These are phyloP conservation scores for Gloeostereum incarnatum DNA, from an alignment of 768 basidiomycete genomes.

Conservation along the genomic window DNA sequence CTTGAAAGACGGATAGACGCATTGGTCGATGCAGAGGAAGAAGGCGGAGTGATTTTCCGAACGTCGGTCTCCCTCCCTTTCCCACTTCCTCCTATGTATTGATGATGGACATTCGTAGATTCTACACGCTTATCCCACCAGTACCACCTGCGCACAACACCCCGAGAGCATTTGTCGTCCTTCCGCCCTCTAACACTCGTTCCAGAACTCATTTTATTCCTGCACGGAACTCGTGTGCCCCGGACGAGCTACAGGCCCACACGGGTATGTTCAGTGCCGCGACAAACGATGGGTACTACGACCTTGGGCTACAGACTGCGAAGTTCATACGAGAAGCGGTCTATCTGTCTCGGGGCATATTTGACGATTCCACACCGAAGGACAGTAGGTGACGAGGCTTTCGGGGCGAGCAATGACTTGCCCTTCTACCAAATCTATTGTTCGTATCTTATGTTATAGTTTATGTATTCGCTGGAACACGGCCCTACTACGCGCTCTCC, in stretches of 20 bases:
- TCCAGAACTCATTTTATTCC: constrained; percentile 49
- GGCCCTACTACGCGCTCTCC: too few relatives aligned
- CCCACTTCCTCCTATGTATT: constrained; percentile 1
- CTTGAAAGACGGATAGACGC: constrained; percentile 53
- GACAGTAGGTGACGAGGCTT: too few relatives aligned
- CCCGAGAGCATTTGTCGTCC: constrained; percentile 68
- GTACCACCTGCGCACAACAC: constrained; percentile 44
- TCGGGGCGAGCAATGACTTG: too few relatives aligned
- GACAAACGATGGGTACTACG: constrained; percentile 88
- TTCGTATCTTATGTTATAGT: too few relatives aligned
- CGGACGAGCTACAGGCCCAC: constrained; percentile 80
- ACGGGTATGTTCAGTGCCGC: constrained; percentile 78
- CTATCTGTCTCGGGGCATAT: constrained; percentile 16
- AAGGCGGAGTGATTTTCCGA: constrained; percentile 60
- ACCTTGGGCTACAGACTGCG: constrained; percentile 63
- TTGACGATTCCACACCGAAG: too few relatives aligned
- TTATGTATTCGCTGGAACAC: too few relatives aligned
- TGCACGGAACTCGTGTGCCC: constrained; percentile 54
- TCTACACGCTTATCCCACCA: constrained; percentile 73
- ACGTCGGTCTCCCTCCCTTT: constrained; percentile 37
- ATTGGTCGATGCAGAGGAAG: constrained; percentile 50
- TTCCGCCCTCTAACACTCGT: constrained; percentile 48
- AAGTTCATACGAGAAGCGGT: constrained; percentile 54
- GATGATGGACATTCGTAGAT: constrained; percentile 32
- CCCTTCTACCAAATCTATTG: too few relatives aligned